Conservation (phyloP, 441 rosid species). For the Theobroma grandiflorum region DNA sequence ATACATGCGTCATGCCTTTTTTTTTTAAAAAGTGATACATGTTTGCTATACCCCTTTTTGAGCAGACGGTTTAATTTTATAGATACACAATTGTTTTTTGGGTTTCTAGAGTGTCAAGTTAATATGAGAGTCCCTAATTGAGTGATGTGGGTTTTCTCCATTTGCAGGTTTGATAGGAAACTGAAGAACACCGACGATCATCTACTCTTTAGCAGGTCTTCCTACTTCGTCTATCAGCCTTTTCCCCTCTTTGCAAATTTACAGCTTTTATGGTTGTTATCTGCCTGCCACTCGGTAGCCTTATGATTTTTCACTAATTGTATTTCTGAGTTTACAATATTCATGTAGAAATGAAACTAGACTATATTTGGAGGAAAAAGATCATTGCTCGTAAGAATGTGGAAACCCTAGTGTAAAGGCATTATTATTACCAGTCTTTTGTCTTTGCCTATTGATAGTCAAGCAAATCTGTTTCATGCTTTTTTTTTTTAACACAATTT, state of each 20-base stretch:
- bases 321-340: background rate
- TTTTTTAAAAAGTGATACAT: background rate
- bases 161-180: slow-evolving; percentile 92
- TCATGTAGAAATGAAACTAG: background rate
- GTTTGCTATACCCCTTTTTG: background rate
- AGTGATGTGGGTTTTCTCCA: slow-evolving; percentile 20
- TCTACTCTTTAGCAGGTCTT: slow-evolving; percentile 94
- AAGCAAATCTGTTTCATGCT: slow-evolving; percentile 5
- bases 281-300: background rate
- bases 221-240: slow-evolving; percentile 23
- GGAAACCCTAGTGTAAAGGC: background rate
- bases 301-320: background rate
- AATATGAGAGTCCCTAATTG: background rate
- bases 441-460: background rate
- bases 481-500: background rate
- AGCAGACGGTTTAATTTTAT: background rate
- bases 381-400: background rate
- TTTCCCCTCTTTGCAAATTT: slow-evolving; percentile 6
- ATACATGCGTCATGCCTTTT: background rate
- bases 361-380: background rate
- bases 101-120: background rate
- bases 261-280: background rate
- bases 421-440: background rate
- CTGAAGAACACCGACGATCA: slow-evolving; percentile 87
- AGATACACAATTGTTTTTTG: background rate